These are phyloP conservation scores for Davidsoniella australis DNA, from an alignment of 2,329 filamentous ascomycete genomes.

Conservation along the genomic window DNA sequence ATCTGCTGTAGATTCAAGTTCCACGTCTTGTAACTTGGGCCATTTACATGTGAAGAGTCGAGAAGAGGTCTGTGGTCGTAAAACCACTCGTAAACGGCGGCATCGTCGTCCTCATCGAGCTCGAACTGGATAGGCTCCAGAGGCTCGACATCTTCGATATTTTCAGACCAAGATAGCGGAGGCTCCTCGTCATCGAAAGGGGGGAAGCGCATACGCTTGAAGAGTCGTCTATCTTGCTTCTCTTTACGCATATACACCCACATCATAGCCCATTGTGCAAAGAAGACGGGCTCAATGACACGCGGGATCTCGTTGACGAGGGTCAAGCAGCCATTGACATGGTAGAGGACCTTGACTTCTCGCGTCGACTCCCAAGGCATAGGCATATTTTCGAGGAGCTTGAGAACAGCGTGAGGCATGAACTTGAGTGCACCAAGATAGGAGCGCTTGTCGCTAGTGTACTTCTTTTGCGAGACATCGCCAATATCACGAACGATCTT, in stretches of 20 bases:
- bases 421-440: slow-evolving; percentile 96
- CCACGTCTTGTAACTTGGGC: slow-evolving; percentile 92
- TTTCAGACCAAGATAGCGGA: slow-evolving; percentile 93
- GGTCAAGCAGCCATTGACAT: slow-evolving; percentile 93
- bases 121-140: slow-evolving; percentile 98
- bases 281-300: slow-evolving; percentile 94
- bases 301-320: slow-evolving; percentile 91
- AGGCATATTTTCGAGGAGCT: slow-evolving; percentile 96
- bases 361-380: slow-evolving; percentile 98
- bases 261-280: slow-evolving; percentile 98
- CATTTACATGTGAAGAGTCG: slow-evolving; percentile 87
- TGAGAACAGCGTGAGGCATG: slow-evolving; percentile 96
- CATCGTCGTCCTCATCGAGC: slow-evolving; percentile 83
- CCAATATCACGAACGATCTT: slow-evolving; percentile 98
- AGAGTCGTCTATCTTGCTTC: slow-evolving; percentile 86
- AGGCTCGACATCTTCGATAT: slow-evolving; percentile 95
- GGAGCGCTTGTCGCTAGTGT: slow-evolving; percentile 94
- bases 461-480: slow-evolving; percentile 98
- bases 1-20: slow-evolving; percentile 87
- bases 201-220: slow-evolving; percentile 97
- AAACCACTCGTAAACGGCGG: slow-evolving; percentile 86
- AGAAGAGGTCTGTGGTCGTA: slow-evolving; percentile 85
- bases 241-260: slow-evolving; percentile 97
- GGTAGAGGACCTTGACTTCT: slow-evolving; percentile 95
- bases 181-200: slow-evolving; percentile 98